Base-by-base conservation (phyloP, 2,329 filamentous ascomycete species). In the Xylaria sp. region DNA sequence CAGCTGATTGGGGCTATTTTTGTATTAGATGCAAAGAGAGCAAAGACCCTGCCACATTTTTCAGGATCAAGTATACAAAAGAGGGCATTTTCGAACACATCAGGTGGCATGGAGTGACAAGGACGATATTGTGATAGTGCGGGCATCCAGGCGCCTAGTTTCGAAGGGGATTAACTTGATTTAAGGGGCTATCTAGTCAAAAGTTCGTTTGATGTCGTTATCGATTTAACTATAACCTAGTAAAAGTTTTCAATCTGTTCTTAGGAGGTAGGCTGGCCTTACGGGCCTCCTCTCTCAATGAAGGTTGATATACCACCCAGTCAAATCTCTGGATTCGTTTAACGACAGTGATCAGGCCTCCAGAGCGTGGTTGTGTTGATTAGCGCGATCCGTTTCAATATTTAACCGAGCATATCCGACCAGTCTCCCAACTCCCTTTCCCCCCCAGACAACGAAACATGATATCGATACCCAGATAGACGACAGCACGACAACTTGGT, bases 391-490 rank as follows among this genome's bases (percentile, higher is more conserved):
- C 4, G 24, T 27, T 27, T 27, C 24, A 4, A 27, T 6, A 48
- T 27, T 27, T 4, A 21, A 30, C 27, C 2, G 30, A 55, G 8
- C 50, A 45, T 50, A 17, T 24, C 42, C 36, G 12, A 50, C 19
- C 19, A 47, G 12, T 32, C 39, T 27, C 11, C 36, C 19, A 5
- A 5, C 36, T 8, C 24, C 12, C 9, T 34, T n/a, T 58, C 21
- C 14, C 57, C 8, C 45, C 27, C 12, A 48, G 50, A 21, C 42
- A 39, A 32, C 42, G 30, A 45, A 27, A 47, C 36, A 8, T 21
- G 34, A 32, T 50, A 48, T 42, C 56, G 56, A 60, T 50, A 11
- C 14, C 14, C 30, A 36, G 45, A 36, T 17, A 50, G 50, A 60
- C 24, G 17, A 34, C 57, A 48, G 36, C 19, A 27, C 42, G 27